Evolutionary conservation across 306 rosid genomes (phyloP).

Genomic region (Vicia sativa): DNA sequence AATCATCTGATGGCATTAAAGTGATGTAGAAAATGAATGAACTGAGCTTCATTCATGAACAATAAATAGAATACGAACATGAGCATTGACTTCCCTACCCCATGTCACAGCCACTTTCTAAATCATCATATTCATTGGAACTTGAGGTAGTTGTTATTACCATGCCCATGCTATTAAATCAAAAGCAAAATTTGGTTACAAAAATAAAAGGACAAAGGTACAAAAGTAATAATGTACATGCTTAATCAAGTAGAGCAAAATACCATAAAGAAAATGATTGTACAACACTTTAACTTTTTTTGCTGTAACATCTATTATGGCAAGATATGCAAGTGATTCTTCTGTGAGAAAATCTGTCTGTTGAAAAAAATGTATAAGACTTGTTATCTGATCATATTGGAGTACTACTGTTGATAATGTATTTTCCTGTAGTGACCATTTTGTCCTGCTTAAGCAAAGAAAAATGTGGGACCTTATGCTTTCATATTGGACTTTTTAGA

Average conservation of each 20-base stretch:
- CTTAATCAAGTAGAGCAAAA: slow-evolving; percentile 26
- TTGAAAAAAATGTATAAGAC: slow-evolving; percentile 30
- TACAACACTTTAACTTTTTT: slow-evolving; percentile 19
- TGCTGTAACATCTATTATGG: slow-evolving; percentile 27
- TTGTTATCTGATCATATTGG: slow-evolving; percentile 23
- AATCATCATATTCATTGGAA: slow-evolving; percentile 30
- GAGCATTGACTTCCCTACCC: slow-evolving; percentile 27
- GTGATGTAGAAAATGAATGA: background rate
- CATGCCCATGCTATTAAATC: slow-evolving; percentile 21
- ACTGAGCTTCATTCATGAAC: slow-evolving; percentile 7
- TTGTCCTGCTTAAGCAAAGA: slow-evolving; percentile 44
- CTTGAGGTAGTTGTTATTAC: slow-evolving; percentile 14
- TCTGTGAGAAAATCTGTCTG: slow-evolving; percentile 43
- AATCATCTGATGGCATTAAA: no score
- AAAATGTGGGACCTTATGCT: slow-evolving; percentile 30
- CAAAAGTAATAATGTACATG: slow-evolving; percentile 2
- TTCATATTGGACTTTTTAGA: slow-evolving; percentile 29
- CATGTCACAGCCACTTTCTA: slow-evolving; percentile 25
- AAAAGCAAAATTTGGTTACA: slow-evolving; percentile 9
- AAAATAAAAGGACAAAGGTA: slow-evolving; percentile 21
- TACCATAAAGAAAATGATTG: slow-evolving; percentile 9
- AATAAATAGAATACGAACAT: slow-evolving; percentile 6
- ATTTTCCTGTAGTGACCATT: slow-evolving; percentile 40
- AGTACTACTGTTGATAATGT: slow-evolving; percentile 39
- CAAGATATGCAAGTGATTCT: slow-evolving; percentile 37